Evolutionary conservation across 345 rosid species (phyloP), one percentile per base, ranked within the genome.

Genomic region (Adansonia digitata): DNA sequence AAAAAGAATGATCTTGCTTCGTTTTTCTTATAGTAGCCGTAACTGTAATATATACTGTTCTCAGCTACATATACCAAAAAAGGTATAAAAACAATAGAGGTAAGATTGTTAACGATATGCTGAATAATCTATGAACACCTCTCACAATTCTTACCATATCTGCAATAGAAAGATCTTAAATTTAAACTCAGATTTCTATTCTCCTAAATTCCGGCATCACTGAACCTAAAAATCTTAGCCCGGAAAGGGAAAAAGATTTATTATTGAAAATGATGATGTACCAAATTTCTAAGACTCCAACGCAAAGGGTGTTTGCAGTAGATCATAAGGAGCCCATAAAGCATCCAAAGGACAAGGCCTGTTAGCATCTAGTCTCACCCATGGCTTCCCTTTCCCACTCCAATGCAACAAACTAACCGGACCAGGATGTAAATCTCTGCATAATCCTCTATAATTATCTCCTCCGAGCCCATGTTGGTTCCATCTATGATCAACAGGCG

Each of bases 391-490:
- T n/a, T n/a, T n/a, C n/a, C n/a, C n/a, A n/a, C n/a, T n/a, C n/a
- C n/a, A 31, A 74, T 86, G 92, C 75, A 88, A 78, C 55, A 88
- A 73, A 77, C 90, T 88, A 59, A 88, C 92, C 3, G 90, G 88
- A 69, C 92, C 92, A 1, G 90, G 86, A 81, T 88, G 92, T 79
- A 88, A 80, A 51, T n/a, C n/a, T n/a, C n/a, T n/a, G n/a, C n/a
- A n/a, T n/a, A n/a, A n/a, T n/a, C n/a, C n/a, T n/a, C n/a, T n/a
- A n/a, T n/a, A n/a, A n/a, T n/a, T n/a, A n/a, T n/a, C n/a, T n/a
- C n/a, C n/a, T n/a, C n/a, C n/a, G n/a, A n/a, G n/a, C n/a, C n/a
- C n/a, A n/a, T n/a, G n/a, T n/a, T n/a, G n/a, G n/a, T n/a, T n/a
- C n/a, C n/a, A n/a, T n/a, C n/a, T n/a, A n/a, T n/a, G n/a, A n/a